A percentile compares a stretch with the other conserved stretches of the same genome.
Evolutionary conservation across 139 green algal genomes (phyloP).

Genomic region (Chlorella sp.): DNA sequence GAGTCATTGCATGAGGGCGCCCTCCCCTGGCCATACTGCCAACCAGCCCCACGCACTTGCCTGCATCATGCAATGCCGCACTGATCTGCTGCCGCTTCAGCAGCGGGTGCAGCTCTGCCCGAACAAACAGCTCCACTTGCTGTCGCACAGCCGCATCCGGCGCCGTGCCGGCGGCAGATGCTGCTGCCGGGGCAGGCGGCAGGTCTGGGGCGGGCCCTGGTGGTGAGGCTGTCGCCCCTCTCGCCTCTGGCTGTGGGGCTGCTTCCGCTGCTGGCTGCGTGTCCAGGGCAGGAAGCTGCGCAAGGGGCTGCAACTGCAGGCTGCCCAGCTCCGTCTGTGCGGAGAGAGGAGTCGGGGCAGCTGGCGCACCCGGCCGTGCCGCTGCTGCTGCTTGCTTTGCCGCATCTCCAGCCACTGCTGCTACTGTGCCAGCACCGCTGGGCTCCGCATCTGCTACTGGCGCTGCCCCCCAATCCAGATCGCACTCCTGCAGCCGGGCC

Average conservation of each 20-base stretch:
- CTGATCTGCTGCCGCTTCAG: conserved; percentile 6
- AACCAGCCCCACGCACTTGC: neutral
- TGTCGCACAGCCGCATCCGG: neutral
- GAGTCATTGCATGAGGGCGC: no score
- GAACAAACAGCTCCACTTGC: conserved; percentile 18
- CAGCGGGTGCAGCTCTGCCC: conserved; percentile 17
- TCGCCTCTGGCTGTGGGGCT: neutral
- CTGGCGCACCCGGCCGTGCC: neutral
- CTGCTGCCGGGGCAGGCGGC: neutral
- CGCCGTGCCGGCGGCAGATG: neutral
- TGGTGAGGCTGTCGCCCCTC: neutral
- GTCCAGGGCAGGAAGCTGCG: no score
- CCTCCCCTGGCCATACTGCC: no score
- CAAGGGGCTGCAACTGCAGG: no score
- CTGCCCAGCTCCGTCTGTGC: neutral
- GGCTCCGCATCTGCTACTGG: neutral
- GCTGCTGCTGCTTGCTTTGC: neutral
- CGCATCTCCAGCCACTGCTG: neutral
- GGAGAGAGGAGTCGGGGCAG: neutral
- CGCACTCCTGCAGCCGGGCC: no score
- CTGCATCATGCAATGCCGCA: neutral
- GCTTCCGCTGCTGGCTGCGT: no score
- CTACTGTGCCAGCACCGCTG: neutral
- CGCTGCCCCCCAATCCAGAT: no score
- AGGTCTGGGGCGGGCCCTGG: neutral